Conservation (phyloP, 169 alveolate genomes). For the Eimeria acervulina region DNA sequence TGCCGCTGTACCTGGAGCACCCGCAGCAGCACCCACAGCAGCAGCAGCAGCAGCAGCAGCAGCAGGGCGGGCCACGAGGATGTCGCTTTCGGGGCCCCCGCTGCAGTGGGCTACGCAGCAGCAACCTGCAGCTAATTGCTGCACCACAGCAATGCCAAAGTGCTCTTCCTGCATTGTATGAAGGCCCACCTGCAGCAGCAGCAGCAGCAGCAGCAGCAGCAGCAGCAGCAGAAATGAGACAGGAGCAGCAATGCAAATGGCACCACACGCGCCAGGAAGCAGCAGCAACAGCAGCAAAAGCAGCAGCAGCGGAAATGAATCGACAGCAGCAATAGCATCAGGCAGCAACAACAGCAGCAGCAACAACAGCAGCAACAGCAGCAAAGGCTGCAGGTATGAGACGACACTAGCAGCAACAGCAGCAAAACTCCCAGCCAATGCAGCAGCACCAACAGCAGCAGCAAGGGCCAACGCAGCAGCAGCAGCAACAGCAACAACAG, state of each 20-base stretch:
- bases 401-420: constrained; percentile 34
- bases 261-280: background rate
- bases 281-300: background rate
- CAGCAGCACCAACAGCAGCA: background rate
- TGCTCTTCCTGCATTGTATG: constrained; percentile 67
- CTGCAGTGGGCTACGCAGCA: constrained; percentile 71
- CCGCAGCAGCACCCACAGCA: background rate
- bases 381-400: no score
- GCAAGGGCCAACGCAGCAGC: no score
- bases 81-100: constrained; percentile 66
- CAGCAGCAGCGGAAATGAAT: no score
- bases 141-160: constrained; percentile 74
- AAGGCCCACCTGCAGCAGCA: constrained; percentile 64
- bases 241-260: background rate
- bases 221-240: no score
- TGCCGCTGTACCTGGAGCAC: background rate
- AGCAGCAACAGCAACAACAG: background rate
- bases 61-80: constrained; percentile 39
- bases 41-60: constrained; percentile 57
- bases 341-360: background rate
- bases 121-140: constrained; percentile 53
- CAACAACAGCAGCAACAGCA: no score
- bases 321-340: no score
- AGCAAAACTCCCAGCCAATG: no score
- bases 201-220: constrained; percentile 20